A percentile compares a stretch with the other conserved stretches of the same genome.
These are phyloP conservation scores for Penicillium odoratum DNA, from an alignment of 495 filamentous ascomycete genomes.

Conservation along the genomic window DNA sequence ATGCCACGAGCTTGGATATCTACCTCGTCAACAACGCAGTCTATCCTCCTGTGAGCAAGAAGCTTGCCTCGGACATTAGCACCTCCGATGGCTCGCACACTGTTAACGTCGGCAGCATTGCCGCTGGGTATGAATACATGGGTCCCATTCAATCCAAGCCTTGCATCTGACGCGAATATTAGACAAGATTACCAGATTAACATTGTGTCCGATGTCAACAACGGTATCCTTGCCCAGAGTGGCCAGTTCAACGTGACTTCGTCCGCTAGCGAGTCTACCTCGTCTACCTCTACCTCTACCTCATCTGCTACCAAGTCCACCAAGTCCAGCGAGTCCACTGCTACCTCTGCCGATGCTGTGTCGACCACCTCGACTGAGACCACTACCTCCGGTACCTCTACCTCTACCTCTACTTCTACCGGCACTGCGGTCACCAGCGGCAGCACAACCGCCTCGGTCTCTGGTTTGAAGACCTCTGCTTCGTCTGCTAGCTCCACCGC, in stretches of 20 bases:
- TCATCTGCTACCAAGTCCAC: constrained; percentile 2
- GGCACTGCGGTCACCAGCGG: not conserved
- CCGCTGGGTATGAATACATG: constrained; percentile 28
- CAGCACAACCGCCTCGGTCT: not conserved
- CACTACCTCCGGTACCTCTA: not conserved
- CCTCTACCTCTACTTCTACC: not conserved
- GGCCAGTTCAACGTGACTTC: constrained; percentile 38
- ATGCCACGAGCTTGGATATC: constrained; percentile 36
- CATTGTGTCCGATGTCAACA: constrained; percentile 35
- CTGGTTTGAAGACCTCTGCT: not conserved
- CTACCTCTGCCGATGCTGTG: constrained; percentile 1
- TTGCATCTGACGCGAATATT: not conserved
- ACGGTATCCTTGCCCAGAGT: constrained; percentile 44
- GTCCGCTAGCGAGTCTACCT: constrained; percentile 12
- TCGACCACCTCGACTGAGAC: not conserved
- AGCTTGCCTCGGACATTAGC: constrained; percentile 39
- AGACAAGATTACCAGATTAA: constrained; percentile 44
- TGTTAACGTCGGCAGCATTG: constrained; percentile 24
- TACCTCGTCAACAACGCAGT: constrained; percentile 41
- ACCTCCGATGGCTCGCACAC: constrained; percentile 39
- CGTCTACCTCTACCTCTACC: constrained; percentile 9
- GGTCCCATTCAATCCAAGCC: not conserved
- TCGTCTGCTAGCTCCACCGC: constrained; percentile 10
- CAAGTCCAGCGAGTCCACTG: not conserved
- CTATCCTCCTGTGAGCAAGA: constrained; percentile 45